Percentiles rank a stretch among this genome's conserved stretches.
phyloP scores from a whole-genome alignment of 202 grass and related monocot genomes.

The Saccharum hybrid region DNA sequence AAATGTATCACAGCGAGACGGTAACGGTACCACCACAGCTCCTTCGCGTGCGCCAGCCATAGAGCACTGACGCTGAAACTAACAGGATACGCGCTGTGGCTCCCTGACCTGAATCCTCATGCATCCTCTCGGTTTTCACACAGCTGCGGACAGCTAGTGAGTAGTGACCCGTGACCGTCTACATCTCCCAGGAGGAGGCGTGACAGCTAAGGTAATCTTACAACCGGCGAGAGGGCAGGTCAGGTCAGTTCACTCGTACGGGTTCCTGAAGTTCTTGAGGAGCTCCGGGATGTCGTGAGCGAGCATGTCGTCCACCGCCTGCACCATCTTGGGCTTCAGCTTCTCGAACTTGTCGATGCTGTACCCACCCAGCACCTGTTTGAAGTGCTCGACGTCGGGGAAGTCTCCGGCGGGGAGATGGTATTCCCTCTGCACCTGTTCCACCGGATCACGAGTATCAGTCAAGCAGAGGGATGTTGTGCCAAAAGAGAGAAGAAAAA shows the following conservation, averaged over 20 bases:
- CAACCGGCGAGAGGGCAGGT: conserved; percentile 41
- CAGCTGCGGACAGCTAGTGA: not conserved
- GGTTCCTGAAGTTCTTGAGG: conserved; percentile 80
- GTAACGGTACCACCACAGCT: not conserved
- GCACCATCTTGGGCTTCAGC: conserved; percentile 84
- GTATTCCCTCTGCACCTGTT: conserved; percentile 79
- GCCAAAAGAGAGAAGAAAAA: not conserved
- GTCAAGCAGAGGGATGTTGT: not conserved
- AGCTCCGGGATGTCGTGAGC: conserved; percentile 77
- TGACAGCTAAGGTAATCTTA: not conserved
- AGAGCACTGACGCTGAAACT: not conserved
- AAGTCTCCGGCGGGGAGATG: conserved; percentile 81
- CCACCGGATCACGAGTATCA: not conserved
- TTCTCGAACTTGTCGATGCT: conserved; percentile 93
- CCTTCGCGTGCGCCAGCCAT: not conserved
- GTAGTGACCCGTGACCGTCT: not conserved
- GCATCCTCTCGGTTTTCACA: not conserved
- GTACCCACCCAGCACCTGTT: conserved; percentile 64
- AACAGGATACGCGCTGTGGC: not conserved
- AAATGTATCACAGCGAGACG: not conserved
- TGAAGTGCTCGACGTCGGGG: conserved; percentile 80
- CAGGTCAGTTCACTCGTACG: conserved; percentile 66
- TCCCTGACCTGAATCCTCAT: not conserved
- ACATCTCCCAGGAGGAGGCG: not conserved
- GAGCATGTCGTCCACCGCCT: conserved; percentile 85